Evolutionary conservation across 495 filamentous ascomycete species (phyloP), one percentile per base, ranked within the genome.

Genomic region (Tuber brumale): DNA sequence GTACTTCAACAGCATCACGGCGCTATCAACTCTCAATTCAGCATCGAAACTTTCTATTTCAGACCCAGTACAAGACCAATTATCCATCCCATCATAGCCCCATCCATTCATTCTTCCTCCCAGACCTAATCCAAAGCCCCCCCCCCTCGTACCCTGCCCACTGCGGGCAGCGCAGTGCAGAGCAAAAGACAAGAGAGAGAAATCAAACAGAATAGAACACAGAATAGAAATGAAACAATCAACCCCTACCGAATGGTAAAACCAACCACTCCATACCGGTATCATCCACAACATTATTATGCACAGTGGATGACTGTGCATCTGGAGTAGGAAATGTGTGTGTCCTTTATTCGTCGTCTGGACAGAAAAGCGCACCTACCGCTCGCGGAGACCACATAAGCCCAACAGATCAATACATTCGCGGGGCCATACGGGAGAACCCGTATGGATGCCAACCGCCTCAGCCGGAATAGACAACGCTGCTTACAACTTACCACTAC

Each of bases 401-500:
- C n/a, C 51, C 51, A 61, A 66, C 48, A 57, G 27, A 66, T 66
- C 27, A 1, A 66, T 18, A 18, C 27, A 66, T 35, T 61, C 51
- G 23, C 51, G 10, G n/a, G 14, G 51, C n/a, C 23, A 12, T 10
- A 14, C n/a, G 5, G 46, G 46, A 48, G 46, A 23, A 21, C 43
- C 8, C 45, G 18, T 7, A 21, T 48, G 19, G 45, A 19, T 48
- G 45, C 23, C 48, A 57, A 35, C 27, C 57, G 4, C 57, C 57
- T 66, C 57, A 66, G 27, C 10, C 4, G 18, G 18, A 35, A 31
- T 4, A 61, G 10, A 14, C 12, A 66, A 27, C 27, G 19, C 27
- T 31, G 6, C 57, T 35, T 66, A 66, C 70, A 42, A 7, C 37
- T 21, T 14, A 31, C 37, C n/a, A 81, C 82, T 89, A 94, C 87